phyloP scores from a whole-genome alignment of 306 rosid species.

The Clitoria ternatea region DNA sequence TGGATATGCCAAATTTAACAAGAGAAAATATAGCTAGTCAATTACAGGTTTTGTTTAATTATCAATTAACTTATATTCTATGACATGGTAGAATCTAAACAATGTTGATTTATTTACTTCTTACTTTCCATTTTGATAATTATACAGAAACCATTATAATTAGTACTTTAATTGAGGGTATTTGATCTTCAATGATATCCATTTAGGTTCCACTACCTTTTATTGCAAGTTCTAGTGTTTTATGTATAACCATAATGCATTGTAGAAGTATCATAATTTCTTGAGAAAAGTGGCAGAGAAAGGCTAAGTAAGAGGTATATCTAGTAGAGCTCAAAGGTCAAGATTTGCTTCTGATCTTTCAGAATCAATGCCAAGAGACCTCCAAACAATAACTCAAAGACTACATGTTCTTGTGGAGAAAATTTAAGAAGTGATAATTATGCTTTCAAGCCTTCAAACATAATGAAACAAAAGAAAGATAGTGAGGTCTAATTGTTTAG shows the following conservation, averaged over 20 bases:
- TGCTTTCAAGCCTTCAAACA: neutral
- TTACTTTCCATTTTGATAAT: too few relatives aligned
- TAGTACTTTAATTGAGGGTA: too few relatives aligned
- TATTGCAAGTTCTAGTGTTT: neutral
- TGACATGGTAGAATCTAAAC: neutral
- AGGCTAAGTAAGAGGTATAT: conserved; percentile 24
- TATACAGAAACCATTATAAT: too few relatives aligned
- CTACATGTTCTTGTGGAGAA: neutral
- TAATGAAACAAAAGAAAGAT: too few relatives aligned
- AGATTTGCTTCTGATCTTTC: conserved; percentile 44
- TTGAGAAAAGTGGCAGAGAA: conserved; percentile 36
- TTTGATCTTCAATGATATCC: too few relatives aligned
- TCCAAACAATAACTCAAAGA: neutral
- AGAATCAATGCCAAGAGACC: neutral
- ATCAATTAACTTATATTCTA: neutral
- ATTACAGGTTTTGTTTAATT: conserved; percentile 50
- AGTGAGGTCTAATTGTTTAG: too few relatives aligned
- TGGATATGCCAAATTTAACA: conserved; percentile 60
- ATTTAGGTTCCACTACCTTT: neutral
- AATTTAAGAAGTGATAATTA: neutral
- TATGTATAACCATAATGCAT: neutral
- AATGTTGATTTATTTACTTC: too few relatives aligned
- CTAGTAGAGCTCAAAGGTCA: conserved; percentile 37
- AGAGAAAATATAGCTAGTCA: conserved; percentile 70
- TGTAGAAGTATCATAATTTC: conserved; percentile 64